Evolutionary conservation across 768 basidiomycete species (phyloP), one percentile per base, ranked within the genome.

Genomic region (Infundibulicybe gibba): DNA sequence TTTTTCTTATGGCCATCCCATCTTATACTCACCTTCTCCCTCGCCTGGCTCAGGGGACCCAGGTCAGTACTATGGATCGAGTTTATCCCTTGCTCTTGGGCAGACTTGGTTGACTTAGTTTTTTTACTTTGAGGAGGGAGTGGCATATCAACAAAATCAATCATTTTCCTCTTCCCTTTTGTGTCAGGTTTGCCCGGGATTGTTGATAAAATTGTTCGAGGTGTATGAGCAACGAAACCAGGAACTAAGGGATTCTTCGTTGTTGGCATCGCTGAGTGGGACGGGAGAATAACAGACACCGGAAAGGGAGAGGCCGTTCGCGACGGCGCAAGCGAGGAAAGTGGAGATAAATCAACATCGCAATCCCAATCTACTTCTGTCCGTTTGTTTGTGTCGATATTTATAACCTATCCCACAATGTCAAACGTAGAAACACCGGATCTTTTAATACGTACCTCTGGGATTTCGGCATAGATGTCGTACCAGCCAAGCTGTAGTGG

Each of bases 401-500:
- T n/a, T n/a, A n/a, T n/a, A n/a, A n/a, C n/a, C n/a, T n/a, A n/a
- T 14, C 35, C 14, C n/a, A 38, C 35, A 14, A 38, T 10, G n/a
- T 38, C n/a, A 38, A n/a, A 10, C 10, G 35, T 10, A 38, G 10
- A 6, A n/a, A 19, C 35, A 10, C 14, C 35, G 14, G 35, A 19
- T 4, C 17, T 38, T n/a, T 38, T 38, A 19, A 38, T 25, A 51
- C 47, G 35, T 6, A 53, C 54, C 20, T 43, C 25, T 1, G 44
- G 20, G 12, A 56, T 37, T 14, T 56, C 51, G 6, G 48, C 46
- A 32, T 48, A 12, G 3, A 19, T 41, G 51, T 90, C 87, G 53
- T 89, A 89, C 77, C 80, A 88, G 3, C 87, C 87, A 16, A 61
- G 59, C 37, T 57, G 62, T n/a, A 72, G 65, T 30, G 61, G 61